Percentiles rank a stretch among this genome's conserved stretches.
phyloP scores from a whole-genome alignment of 352 stramenopile species.

The Globisporangium nodosum region DNA sequence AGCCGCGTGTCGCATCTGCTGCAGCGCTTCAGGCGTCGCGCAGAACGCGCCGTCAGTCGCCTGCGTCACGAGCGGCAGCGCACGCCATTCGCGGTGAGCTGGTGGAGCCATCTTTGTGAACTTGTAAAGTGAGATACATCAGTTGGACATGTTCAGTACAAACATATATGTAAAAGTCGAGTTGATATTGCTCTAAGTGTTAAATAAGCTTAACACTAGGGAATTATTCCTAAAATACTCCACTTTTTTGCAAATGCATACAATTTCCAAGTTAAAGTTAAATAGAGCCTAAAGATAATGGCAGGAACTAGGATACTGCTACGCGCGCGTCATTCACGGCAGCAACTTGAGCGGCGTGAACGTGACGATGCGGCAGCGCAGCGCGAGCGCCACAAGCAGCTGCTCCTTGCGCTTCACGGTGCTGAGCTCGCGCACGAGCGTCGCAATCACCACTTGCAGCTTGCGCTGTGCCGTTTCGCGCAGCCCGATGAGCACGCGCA shows the following conservation, averaged over 20 bases:
- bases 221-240: no score
- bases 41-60: background rate
- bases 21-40: background rate
- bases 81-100: constrained; percentile 21
- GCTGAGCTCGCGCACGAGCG: constrained; percentile 35
- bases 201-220: no score
- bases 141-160: background rate
- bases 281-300: no score
- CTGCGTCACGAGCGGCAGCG: constrained; percentile 33
- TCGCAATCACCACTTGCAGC: constrained; percentile 36
- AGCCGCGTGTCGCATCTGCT: constrained; percentile 17
- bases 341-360: constrained; percentile 29
- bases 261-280: no score
- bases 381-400: constrained; percentile 38
- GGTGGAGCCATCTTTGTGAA: background rate
- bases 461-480: constrained; percentile 31
- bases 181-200: no score
- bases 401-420: constrained; percentile 42
- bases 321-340: background rate
- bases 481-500: constrained; percentile 40
- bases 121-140: background rate
- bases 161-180: background rate
- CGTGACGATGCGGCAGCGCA: constrained; percentile 50
- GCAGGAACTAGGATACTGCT: background rate
- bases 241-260: no score